These are phyloP conservation scores for Chondrostereum purpureum DNA, from an alignment of 1,284 basidiomycete species.

Conservation along the genomic window DNA sequence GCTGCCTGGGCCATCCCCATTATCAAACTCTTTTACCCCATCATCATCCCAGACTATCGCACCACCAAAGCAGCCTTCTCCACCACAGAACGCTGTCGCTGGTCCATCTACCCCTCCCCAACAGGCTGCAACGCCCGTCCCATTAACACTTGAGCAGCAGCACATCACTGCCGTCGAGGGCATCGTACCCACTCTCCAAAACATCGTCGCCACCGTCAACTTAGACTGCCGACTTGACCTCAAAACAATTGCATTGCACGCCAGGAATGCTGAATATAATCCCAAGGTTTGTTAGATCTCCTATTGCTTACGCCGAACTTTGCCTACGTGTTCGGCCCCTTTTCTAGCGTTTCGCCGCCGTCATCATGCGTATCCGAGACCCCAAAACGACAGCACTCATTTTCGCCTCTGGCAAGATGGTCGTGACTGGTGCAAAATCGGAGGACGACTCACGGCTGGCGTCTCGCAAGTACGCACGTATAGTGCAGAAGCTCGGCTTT, in stretches of 20 bases:
- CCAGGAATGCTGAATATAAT: constrained; percentile 98
- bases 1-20: constrained; percentile 40
- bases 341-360: constrained; percentile 96
- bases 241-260: constrained; percentile 98
- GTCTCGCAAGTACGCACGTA: constrained; percentile 97
- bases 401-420: constrained; percentile 99
- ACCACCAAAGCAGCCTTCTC: constrained; percentile 6
- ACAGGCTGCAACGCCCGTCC: constrained; percentile 28
- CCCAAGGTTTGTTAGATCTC: constrained; percentile 84
- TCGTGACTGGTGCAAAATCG: constrained; percentile 98
- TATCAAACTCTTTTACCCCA: constrained; percentile 35
- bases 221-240: constrained; percentile 95
- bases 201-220: constrained; percentile 99
- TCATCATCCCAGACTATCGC: constrained; percentile 25
- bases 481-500: constrained; percentile 99
- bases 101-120: constrained; percentile 27
- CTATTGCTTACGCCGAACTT: constrained; percentile 42
- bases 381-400: constrained; percentile 99
- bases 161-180: constrained; percentile 93
- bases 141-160: constrained; percentile 79
- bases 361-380: constrained; percentile 99
- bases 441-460: constrained; percentile 97
- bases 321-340: constrained; percentile 49
- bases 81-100: constrained; percentile 10
- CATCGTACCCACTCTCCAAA: constrained; percentile 92